These are phyloP conservation scores for Diaporthe sp. DNA, from an alignment of 2,329 filamentous ascomycete species.

Conservation along the genomic window DNA sequence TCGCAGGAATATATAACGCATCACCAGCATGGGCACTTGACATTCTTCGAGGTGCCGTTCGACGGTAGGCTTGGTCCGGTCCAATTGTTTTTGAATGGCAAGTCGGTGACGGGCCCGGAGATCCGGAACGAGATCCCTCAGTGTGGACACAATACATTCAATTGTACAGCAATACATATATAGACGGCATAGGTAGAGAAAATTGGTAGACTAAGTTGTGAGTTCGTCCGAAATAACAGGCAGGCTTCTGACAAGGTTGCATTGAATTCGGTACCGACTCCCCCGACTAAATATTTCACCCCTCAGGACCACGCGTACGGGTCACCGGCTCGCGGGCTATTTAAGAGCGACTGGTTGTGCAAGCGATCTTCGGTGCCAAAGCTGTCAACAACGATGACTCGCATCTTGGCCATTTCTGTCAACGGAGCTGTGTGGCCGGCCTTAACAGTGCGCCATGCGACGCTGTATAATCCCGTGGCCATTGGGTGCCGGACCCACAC, in stretches of 20 bases:
- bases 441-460: constrained; percentile 7
- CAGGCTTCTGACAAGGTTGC: background rate
- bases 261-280: constrained; percentile 8
- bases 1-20: constrained; percentile 49
- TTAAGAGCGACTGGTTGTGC: background rate
- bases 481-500: constrained; percentile 5
- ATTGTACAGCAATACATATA: constrained; percentile 51
- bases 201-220: background rate
- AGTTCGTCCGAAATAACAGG: background rate
- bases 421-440: constrained; percentile 25
- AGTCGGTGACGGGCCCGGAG: constrained; percentile 52
- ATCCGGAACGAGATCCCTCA: constrained; percentile 51
- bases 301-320: background rate
- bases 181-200: constrained; percentile 23
- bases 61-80: constrained; percentile 55
- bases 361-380: background rate
- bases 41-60: constrained; percentile 55
- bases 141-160: constrained; percentile 50
- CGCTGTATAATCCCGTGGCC: constrained; percentile 1
- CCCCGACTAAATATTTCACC: background rate
- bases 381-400: constrained; percentile 21
- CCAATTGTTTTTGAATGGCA: constrained; percentile 54
- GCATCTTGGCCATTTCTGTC: constrained; percentile 24
- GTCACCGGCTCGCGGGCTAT: constrained; percentile 4
- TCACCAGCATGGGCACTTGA: constrained; percentile 49